Evolutionary conservation across 805 yeast species (phyloP).

Genomic region (Metschnikowia kunwiensis): DNA sequence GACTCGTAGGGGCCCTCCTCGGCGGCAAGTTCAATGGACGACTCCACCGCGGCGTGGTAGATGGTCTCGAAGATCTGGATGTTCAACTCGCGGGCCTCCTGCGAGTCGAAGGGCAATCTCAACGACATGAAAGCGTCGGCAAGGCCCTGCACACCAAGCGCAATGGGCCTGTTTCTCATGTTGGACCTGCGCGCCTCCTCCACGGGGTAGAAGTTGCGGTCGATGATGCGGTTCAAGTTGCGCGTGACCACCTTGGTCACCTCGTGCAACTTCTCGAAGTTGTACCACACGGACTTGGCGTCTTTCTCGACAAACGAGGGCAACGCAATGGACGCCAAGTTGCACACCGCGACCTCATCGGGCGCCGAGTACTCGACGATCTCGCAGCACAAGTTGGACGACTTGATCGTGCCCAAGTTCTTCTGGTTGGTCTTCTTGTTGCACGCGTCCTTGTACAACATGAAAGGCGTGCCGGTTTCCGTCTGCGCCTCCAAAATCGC

Average conservation of each 20-base stretch:
- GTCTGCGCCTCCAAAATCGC: slow-evolving; percentile 60
- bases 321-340: slow-evolving; percentile 57
- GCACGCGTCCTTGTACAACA: slow-evolving; percentile 63
- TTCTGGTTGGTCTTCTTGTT: slow-evolving; percentile 57
- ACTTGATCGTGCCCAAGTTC: slow-evolving; percentile 57
- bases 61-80: slow-evolving; percentile 61
- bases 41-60: slow-evolving; percentile 57
- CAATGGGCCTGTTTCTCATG: slow-evolving; percentile 59
- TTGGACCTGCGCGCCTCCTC: slow-evolving; percentile 52
- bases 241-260: slow-evolving; percentile 53
- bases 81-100: slow-evolving; percentile 53
- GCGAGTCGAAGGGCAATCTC: slow-evolving; percentile 56
- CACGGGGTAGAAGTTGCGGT: slow-evolving; percentile 55
- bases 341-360: slow-evolving; percentile 60
- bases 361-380: slow-evolving; percentile 59
- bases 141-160: slow-evolving; percentile 62
- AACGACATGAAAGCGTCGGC: slow-evolving; percentile 57
- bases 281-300: slow-evolving; percentile 43
- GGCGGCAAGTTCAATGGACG: slow-evolving; percentile 52
- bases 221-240: slow-evolving; percentile 56
- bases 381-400: slow-evolving; percentile 62
- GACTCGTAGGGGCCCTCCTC: slow-evolving; percentile 50
- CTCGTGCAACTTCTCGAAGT: slow-evolving; percentile 54
- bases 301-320: slow-evolving; percentile 53
- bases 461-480: slow-evolving; percentile 64